Conservation (phyloP, 1,284 basidiomycete species). For the Psilocybe mexicana region DNA sequence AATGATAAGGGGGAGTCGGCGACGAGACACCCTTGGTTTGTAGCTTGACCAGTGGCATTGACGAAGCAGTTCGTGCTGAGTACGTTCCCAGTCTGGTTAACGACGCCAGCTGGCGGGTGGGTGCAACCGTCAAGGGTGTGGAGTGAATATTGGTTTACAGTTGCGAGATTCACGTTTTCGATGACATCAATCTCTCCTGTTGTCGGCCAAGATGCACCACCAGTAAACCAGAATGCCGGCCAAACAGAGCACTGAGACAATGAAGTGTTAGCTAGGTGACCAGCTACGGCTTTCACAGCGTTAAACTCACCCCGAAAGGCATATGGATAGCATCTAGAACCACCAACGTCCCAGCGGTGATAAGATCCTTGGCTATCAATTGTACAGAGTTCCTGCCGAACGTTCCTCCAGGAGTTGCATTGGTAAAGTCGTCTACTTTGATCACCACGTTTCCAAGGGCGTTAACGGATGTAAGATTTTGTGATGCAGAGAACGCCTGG, state of each 20-base stretch:
- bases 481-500: not conserved
- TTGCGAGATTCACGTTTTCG: slow-evolving; percentile 11
- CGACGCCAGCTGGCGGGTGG: not conserved
- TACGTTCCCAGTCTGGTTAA: slow-evolving; percentile 58
- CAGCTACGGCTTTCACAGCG: not conserved
- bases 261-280: not conserved
- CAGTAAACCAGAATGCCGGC: slow-evolving; percentile 32
- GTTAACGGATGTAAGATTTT: slow-evolving; percentile 18
- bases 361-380: slow-evolving; percentile 8
- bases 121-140: slow-evolving; percentile 14
- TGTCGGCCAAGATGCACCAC: slow-evolving; percentile 48
- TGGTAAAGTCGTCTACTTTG: slow-evolving; percentile 26
- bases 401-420: slow-evolving; percentile 6
- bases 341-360: slow-evolving; percentile 10
- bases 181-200: slow-evolving; percentile 14
- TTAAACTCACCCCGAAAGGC: slow-evolving; percentile 9
- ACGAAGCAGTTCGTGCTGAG: slow-evolving; percentile 7
- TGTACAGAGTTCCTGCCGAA: slow-evolving; percentile 19
- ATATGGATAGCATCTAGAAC: slow-evolving; percentile 13
- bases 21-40: slow-evolving; percentile 49
- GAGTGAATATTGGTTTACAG: slow-evolving; percentile 9
- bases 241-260: slow-evolving; percentile 22
- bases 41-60: not conserved
- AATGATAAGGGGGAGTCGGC: slow-evolving; percentile 33
- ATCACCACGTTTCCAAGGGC: slow-evolving; percentile 16